A percentile compares a stretch with the other conserved stretches of the same genome.
Evolutionary conservation across 371 early-diverging fungal genomes (phyloP).

Genomic region (Lichtheimia hyalospora): DNA sequence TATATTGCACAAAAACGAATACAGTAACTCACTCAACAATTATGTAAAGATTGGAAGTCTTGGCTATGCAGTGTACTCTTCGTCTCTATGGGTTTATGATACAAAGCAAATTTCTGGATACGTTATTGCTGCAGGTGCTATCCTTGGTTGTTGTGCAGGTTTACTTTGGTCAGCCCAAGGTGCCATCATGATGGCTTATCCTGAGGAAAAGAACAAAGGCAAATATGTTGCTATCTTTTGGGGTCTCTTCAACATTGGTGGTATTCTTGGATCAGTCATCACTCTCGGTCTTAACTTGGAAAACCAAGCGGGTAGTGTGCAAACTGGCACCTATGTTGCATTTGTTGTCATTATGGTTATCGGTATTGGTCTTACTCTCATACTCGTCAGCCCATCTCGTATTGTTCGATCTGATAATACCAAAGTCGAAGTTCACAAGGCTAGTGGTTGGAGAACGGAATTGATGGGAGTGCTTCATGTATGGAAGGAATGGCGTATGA

Average conservation of each 20-base stretch:
- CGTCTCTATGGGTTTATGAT: conserved; percentile 46
- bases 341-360: conserved; percentile 61
- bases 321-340: conserved; percentile 57
- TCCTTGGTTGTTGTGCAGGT: conserved; percentile 59
- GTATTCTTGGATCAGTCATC: conserved; percentile 70
- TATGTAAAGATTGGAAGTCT: conserved; percentile 26
- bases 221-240: conserved; percentile 69
- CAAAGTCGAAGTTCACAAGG: conserved; percentile 45
- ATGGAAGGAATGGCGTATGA: conserved; percentile 56
- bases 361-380: conserved; percentile 50
- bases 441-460: conserved; percentile 50
- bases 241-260: conserved; percentile 77
- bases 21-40: neutral
- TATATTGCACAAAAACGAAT: neutral
- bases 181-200: conserved; percentile 61
- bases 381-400: conserved; percentile 52
- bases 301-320: conserved; percentile 30
- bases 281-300: conserved; percentile 62
- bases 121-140: conserved; percentile 51
- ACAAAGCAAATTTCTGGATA: conserved; percentile 32
- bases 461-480: conserved; percentile 53
- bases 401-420: conserved; percentile 63
- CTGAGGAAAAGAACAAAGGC: conserved; percentile 62
- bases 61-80: conserved; percentile 55
- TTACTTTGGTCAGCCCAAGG: conserved; percentile 64